Conservation (phyloP, 495 filamentous ascomycete genomes). For the Daldinia bambusicola region DNA sequence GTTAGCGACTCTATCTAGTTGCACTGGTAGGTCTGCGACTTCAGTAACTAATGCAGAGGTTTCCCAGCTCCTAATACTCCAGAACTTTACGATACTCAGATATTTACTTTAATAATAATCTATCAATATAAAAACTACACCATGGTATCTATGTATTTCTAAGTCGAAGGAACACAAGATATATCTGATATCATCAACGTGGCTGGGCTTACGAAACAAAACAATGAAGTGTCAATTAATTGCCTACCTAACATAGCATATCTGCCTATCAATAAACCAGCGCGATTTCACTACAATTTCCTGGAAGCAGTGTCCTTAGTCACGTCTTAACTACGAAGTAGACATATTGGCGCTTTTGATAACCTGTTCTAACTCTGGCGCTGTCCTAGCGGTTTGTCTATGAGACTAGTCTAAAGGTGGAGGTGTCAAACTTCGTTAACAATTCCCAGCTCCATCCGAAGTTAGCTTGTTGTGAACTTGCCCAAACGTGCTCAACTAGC, state of each 20-base stretch:
- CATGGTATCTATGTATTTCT: no score
- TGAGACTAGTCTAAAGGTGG: background rate
- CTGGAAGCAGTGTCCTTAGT: background rate
- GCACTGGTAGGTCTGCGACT: no score
- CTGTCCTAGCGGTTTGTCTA: background rate
- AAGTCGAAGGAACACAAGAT: no score
- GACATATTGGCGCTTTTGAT: background rate
- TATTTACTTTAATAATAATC: no score
- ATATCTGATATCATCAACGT: no score
- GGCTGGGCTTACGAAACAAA: no score
- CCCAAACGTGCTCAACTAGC: slow-evolving; percentile 2
- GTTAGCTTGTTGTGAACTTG: slow-evolving; percentile 6
- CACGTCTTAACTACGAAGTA: background rate
- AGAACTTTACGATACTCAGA: no score
- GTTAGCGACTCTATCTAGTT: no score
- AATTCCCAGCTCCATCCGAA: background rate
- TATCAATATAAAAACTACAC: no score
- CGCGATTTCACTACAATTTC: background rate
- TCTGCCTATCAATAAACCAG: background rate
- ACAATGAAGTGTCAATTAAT: background rate
- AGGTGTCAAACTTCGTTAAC: background rate
- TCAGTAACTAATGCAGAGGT: no score
- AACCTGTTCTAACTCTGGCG: background rate
- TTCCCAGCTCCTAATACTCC: no score
- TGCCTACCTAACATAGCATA: background rate